Conservation (phyloP, 176 grass and related monocot genomes). For the Olyra latifolia region DNA sequence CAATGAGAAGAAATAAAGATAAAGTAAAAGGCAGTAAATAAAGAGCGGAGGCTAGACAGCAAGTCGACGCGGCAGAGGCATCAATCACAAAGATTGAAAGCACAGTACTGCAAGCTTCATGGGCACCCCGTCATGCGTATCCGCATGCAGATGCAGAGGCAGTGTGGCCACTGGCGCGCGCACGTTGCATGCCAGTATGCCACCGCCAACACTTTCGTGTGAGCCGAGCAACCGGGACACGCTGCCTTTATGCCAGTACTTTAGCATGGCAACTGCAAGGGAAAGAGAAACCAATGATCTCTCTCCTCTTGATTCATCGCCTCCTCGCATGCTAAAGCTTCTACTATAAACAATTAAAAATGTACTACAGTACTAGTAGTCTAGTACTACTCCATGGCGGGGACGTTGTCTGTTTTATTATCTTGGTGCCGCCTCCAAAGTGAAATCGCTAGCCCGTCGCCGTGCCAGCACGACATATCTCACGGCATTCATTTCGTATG, state of each 20-base stretch:
- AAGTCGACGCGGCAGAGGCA: slow-evolving; percentile 14
- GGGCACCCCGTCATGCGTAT: slow-evolving; percentile 30
- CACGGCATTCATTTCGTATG: neutral
- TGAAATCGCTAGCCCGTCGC: too few relatives aligned
- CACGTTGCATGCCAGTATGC: slow-evolving; percentile 41
- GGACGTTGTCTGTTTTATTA: too few relatives aligned
- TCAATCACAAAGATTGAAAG: slow-evolving; percentile 30
- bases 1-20: neutral
- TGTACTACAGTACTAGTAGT: too few relatives aligned
- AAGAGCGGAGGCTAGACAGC: neutral
- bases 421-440: too few relatives aligned
- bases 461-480: neutral
- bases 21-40: slow-evolving; percentile 12
- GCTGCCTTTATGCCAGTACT: slow-evolving; percentile 12
- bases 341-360: too few relatives aligned
- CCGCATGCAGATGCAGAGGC: neutral
- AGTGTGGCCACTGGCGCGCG: slow-evolving; percentile 20
- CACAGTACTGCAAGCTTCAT: slow-evolving; percentile 18
- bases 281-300: too few relatives aligned
- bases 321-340: too few relatives aligned
- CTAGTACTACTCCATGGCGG: too few relatives aligned
- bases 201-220: neutral
- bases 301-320: too few relatives aligned
- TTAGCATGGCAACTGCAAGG: too few relatives aligned
- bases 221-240: neutral